Base-by-base conservation (phyloP, 768 basidiomycete genomes). In the Gloeopeniophorella convolvens region DNA sequence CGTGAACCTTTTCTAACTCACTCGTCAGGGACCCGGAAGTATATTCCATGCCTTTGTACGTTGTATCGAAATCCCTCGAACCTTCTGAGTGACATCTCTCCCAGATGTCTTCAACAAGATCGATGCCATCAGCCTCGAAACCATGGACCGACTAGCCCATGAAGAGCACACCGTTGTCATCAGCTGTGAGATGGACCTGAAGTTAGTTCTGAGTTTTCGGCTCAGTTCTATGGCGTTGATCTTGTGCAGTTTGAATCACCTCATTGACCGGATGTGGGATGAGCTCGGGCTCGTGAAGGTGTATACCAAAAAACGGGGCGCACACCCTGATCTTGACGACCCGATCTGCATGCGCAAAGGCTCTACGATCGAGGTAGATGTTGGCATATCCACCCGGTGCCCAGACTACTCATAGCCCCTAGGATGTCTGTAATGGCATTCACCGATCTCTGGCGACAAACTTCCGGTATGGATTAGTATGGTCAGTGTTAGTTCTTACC, bases 301-400 rank as follows among this genome's bases (percentile, higher is more conserved):
- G 37, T 99, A 97, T 67, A 99, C 96, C 3, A 99, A 99, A 70
- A 94, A 94, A 65, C 77, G 96, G 36, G 96, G 95, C n/a, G 88
- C 76, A 26, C 88, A 87, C 57, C 94, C 96, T 3, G 96, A 98
- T 65, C 68, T 99, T 11, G 68, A 74, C 1, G 96, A 99, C 66
- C 96, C 96, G 21, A 81, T 98, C 42, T 90, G 88, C 67, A 66
- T 97, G 52, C 77, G 95, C 51, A 85, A 80, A 63, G 96, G 95
- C 0, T 91, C 95, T 3, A 93, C 90, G 3, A 86, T 98, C 43
- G 94, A 97, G 75, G 89, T 87, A 50, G 28, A 20, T 26, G 59
- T 52, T 16, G 24, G n/a, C 28, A n/a, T 4, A 13, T 39, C 15
- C 15, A 12, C 23, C 47, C 30, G 30, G 5, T n/a, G 35, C 39